Percentiles rank a stretch among this genome's conserved stretches.
phyloP scores from a whole-genome alignment of 176 grass and related monocot genomes.

The Phragmites australis region DNA sequence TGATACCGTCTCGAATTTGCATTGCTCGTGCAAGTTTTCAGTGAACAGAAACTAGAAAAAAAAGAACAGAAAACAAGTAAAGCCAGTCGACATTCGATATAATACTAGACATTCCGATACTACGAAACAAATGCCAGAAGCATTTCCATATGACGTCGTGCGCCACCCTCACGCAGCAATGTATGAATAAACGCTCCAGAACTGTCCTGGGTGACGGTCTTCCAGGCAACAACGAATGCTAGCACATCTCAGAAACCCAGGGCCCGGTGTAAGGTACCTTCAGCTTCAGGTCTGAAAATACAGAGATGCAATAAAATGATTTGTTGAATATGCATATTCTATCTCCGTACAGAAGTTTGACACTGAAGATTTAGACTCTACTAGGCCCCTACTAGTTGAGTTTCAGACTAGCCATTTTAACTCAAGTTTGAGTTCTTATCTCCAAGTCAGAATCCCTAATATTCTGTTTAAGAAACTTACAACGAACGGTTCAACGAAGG shows the following conservation, averaged over 20 bases:
- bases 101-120: background rate
- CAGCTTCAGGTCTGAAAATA: slow-evolving; percentile 36
- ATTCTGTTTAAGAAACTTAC: background rate
- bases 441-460: background rate
- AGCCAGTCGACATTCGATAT: background rate
- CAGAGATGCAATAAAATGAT: background rate
- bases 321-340: background rate
- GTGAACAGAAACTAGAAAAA: background rate
- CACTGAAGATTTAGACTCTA: background rate
- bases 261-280: background rate
- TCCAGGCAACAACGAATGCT: background rate
- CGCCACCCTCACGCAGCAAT: background rate
- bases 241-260: background rate
- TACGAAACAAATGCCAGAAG: background rate
- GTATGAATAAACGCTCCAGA: background rate
- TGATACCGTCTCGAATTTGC: background rate
- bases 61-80: background rate
- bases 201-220: background rate
- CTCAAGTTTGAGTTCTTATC: background rate
- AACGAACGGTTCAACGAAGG: background rate
- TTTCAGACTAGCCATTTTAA: background rate
- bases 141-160: background rate
- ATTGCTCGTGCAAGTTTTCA: background rate
- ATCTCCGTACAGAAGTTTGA: background rate
- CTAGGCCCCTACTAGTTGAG: too few relatives aligned